A percentile compares a stretch with the other conserved stretches of the same genome.
Evolutionary conservation across 1,284 basidiomycete genomes (phyloP).

Genomic region (Microstroma glucosiphilum): DNA sequence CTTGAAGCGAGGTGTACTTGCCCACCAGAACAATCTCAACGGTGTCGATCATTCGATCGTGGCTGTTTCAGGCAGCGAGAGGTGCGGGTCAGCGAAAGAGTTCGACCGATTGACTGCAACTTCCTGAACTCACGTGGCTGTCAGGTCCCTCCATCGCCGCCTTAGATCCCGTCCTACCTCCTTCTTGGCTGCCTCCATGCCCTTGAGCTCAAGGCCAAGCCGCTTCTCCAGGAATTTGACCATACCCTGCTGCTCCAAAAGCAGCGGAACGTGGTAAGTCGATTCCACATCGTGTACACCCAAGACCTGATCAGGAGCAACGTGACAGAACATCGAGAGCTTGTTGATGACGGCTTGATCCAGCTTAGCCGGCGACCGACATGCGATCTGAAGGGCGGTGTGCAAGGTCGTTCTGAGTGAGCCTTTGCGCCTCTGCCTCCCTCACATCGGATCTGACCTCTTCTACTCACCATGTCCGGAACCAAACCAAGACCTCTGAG

Average conservation of each 20-base stretch:
- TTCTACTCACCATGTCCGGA: conserved; percentile 65
- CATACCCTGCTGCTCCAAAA: conserved; percentile 87
- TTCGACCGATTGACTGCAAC: conserved; percentile 51
- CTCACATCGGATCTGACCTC: background rate
- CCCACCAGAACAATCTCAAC: conserved; percentile 90
- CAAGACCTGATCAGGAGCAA: conserved; percentile 83
- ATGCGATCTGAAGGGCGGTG: conserved; percentile 62
- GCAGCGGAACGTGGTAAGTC: conserved; percentile 92
- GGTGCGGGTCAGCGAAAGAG: conserved; percentile 1
- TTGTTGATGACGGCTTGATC: conserved; percentile 82
- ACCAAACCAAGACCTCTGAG: conserved; percentile 85
- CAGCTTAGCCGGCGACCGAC: conserved; percentile 66
- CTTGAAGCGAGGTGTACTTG: conserved; percentile 94
- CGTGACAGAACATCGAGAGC: conserved; percentile 99
- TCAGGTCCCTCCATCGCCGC: conserved; percentile 75
- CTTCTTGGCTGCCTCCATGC: conserved; percentile 59
- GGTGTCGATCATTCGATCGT: conserved; percentile 84
- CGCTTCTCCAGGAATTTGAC: conserved; percentile 75
- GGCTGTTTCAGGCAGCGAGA: conserved; percentile 54
- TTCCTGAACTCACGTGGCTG: conserved; percentile 53
- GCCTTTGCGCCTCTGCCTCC: background rate
- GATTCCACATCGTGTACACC: conserved; percentile 95
- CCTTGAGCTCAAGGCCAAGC: conserved; percentile 65
- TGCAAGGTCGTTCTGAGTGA: conserved; percentile 51
- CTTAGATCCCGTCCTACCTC: conserved; percentile 65